phyloP scores from a whole-genome alignment of 2,329 filamentous ascomycete species.

The Metarhizium robertsii region DNA sequence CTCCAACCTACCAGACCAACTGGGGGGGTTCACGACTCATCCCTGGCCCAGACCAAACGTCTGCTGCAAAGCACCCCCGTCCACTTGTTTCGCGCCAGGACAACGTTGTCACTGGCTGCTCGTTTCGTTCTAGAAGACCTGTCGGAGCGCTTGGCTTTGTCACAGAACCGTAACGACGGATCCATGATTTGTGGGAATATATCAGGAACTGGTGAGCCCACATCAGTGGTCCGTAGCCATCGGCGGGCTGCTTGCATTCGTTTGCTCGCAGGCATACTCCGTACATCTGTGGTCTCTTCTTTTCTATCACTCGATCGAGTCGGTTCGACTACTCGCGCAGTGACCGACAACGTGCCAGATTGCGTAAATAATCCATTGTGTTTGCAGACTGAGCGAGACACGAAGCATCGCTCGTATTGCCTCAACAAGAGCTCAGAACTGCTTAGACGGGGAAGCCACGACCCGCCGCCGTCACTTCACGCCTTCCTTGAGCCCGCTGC shows the following conservation, averaged over 20 bases:
- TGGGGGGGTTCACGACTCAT: background rate
- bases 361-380: background rate
- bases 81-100: slow-evolving; percentile 5
- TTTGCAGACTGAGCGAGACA: background rate
- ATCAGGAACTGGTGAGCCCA: slow-evolving; percentile 1
- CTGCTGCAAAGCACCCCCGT: slow-evolving; percentile 1
- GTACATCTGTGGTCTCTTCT: background rate
- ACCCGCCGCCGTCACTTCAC: slow-evolving; percentile 1
- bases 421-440: background rate
- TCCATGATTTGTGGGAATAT: slow-evolving; percentile 6
- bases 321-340: background rate
- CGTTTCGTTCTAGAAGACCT: slow-evolving; percentile 5
- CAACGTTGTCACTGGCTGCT: slow-evolving; percentile 2
- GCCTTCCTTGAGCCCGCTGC: background rate
- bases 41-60: background rate
- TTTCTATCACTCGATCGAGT: background rate
- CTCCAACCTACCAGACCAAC: background rate
- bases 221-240: background rate
- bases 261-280: background rate
- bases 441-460: slow-evolving; percentile 5
- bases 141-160: slow-evolving; percentile 4
- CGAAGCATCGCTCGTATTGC: background rate
- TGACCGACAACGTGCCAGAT: background rate
- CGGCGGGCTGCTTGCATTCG: background rate
- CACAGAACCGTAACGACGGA: slow-evolving; percentile 2